Evolutionary conservation across 2,329 filamentous ascomycete genomes (phyloP).

Genomic region (Tolypocladium tundrense): DNA sequence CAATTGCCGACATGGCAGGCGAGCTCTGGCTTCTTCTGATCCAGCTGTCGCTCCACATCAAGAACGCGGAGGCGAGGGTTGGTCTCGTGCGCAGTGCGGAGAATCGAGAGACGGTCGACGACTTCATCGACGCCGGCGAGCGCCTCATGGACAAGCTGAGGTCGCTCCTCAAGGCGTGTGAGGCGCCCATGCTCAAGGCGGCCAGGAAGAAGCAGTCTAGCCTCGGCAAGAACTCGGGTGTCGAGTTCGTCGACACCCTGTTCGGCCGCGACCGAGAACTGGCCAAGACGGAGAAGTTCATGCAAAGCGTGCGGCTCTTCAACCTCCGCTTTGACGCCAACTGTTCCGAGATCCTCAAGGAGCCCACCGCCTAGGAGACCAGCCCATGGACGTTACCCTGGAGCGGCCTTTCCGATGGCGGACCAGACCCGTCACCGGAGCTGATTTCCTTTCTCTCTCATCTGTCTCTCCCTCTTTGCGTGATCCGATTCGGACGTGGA

Average conservation of each 20-base stretch:
- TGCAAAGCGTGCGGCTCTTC: conserved; percentile 81
- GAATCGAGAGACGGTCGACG: conserved; percentile 71
- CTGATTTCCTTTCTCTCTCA: conserved; percentile 7
- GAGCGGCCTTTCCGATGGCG: conserved; percentile 3
- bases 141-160: conserved; percentile 78
- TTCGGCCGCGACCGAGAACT: conserved; percentile 88
- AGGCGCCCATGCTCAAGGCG: conserved; percentile 89
- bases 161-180: conserved; percentile 79
- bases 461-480: conserved; percentile 4
- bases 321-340: conserved; percentile 92
- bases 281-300: conserved; percentile 83
- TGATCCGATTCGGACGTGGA: background rate
- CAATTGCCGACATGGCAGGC: conserved; percentile 83
- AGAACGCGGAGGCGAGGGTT: conserved; percentile 73
- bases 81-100: conserved; percentile 62
- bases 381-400: conserved; percentile 1
- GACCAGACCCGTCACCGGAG: background rate
- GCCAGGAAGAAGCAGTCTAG: conserved; percentile 58
- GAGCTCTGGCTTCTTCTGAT: conserved; percentile 94
- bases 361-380: conserved; percentile 40
- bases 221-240: conserved; percentile 84
- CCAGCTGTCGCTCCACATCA: conserved; percentile 86
- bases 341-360: conserved; percentile 75
- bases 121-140: conserved; percentile 84
- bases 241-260: conserved; percentile 92